These are phyloP conservation scores for Phlyctochytrium bullatum DNA, from an alignment of 192 early-diverging fungal species.

Conservation along the genomic window DNA sequence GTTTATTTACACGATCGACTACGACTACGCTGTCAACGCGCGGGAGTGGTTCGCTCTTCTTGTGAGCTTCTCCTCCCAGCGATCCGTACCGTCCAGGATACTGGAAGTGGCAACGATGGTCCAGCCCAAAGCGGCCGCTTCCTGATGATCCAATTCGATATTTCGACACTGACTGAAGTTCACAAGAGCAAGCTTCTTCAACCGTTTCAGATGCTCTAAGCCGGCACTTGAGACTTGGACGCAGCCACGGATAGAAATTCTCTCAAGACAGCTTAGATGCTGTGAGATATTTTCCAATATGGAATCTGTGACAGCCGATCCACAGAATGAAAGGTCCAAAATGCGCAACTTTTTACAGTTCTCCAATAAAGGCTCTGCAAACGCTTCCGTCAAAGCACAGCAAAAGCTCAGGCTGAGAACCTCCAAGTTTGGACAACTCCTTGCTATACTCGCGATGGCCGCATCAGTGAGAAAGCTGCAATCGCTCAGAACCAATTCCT, in stretches of 20 bases:
- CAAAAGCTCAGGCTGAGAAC: slow-evolving; percentile 69
- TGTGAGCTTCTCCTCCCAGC: neutral
- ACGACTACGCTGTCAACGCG: neutral
- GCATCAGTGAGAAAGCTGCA: slow-evolving; percentile 75
- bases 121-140: slow-evolving; percentile 22
- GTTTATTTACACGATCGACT: neutral
- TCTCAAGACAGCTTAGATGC: slow-evolving; percentile 34
- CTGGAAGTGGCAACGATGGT: slow-evolving; percentile 16
- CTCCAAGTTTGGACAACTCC: slow-evolving; percentile 52
- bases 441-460: slow-evolving; percentile 53
- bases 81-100: neutral
- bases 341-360: slow-evolving; percentile 44
- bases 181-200: slow-evolving; percentile 18
- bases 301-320: slow-evolving; percentile 68
- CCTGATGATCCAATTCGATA: slow-evolving; percentile 3
- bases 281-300: slow-evolving; percentile 43
- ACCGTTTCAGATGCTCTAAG: slow-evolving; percentile 24
- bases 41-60: neutral
- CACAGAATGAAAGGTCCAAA: slow-evolving; percentile 71
- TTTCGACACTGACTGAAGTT: slow-evolving; percentile 38
- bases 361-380: slow-evolving; percentile 35
- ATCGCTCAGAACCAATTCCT: slow-evolving; percentile 63
- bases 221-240: slow-evolving; percentile 44
- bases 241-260: slow-evolving; percentile 56
- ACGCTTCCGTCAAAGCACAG: slow-evolving; percentile 68